Evolutionary conservation across 2,329 filamentous ascomycete species (phyloP), one percentile per base, ranked within the genome.

Genomic region (Sarocladium oryzae): DNA sequence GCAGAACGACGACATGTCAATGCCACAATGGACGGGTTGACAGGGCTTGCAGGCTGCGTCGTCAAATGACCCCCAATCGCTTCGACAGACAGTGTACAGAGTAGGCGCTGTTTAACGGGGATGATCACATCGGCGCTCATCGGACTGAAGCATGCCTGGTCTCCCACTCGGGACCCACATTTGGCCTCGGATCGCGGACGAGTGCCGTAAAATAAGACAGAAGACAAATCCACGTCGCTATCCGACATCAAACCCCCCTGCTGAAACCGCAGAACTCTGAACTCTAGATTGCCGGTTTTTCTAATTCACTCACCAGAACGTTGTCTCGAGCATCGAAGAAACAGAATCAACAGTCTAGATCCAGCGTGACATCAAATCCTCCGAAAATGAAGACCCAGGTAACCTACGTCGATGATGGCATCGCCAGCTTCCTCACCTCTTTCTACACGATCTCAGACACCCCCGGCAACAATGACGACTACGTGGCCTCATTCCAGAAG

Each of bases 371-470:
- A n/a, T n/a, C n/a, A n/a, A n/a, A n/a, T n/a, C n/a, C n/a, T n/a
- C n/a, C n/a, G 26, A 48, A 4, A n/a, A 48, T 48, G 43, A 48
- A 48, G 16, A 26, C 26, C 16, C 43, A 48, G 9, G 15, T 48
- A 11, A 48, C 43, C 13, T 48, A 48, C 32, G 57, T 62, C 26
- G 52, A 60, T 43, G 53, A 57, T 0, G 56, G 56, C 13, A 57
- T 61, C 20, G 55, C 59, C 15, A 32, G 51, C 11, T 67, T 66
- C 51, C 61, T 67, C 21, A 52, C 57, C 36, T 43, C 54, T 11
- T 68, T 68, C 52, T 68, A 63, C 54, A 51, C 51, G 10, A 54
- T 60, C 21, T 66, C 64, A 2, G 66, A 68, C 48, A 64, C 55
- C 1, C 60, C 63, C 0, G 59, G 57, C 13, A 57, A 55, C 5